Conservation (phyloP, 306 rosid genomes). For the Quercus dentata region DNA sequence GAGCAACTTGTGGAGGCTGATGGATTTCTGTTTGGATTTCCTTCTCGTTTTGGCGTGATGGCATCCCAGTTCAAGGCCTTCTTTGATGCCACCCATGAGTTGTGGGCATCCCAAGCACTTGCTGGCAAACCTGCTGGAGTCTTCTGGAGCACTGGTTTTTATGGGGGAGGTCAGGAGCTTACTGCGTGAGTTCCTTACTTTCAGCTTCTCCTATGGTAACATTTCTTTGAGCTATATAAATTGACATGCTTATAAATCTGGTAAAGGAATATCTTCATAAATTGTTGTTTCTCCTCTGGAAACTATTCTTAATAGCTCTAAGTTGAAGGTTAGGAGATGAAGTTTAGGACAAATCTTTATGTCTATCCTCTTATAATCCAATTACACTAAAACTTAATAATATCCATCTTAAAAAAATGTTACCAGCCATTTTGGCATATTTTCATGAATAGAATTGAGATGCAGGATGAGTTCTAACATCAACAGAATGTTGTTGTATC, state of each 20-base stretch:
- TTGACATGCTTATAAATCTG: neutral
- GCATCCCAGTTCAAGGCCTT: conserved; percentile 81
- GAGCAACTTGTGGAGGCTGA: conserved; percentile 86
- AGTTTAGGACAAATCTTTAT: neutral
- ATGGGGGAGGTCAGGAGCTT: conserved; percentile 96
- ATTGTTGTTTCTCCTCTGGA: neutral
- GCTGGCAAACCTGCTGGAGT: conserved; percentile 98
- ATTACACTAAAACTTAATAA: neutral
- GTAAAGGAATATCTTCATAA: neutral
- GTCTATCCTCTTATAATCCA: neutral
- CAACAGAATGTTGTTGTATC: neutral
- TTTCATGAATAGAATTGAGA: neutral
- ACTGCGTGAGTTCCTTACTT: conserved; percentile 61
- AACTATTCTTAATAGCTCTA: neutral
- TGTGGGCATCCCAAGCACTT: conserved; percentile 83
- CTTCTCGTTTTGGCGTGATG: conserved; percentile 97
- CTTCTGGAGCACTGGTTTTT: conserved; percentile 96
- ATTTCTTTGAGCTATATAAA: conserved; percentile 9
- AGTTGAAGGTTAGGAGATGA: neutral
- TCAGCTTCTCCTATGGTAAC: neutral
- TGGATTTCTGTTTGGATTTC: conserved; percentile 85
- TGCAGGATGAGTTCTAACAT: neutral
- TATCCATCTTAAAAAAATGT: neutral
- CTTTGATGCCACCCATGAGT: conserved; percentile 65
- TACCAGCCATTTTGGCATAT: neutral